Evolutionary conservation across 805 yeast genomes (phyloP), one percentile per base, ranked within the genome.

Genomic region (Yarrowia osloensis): DNA sequence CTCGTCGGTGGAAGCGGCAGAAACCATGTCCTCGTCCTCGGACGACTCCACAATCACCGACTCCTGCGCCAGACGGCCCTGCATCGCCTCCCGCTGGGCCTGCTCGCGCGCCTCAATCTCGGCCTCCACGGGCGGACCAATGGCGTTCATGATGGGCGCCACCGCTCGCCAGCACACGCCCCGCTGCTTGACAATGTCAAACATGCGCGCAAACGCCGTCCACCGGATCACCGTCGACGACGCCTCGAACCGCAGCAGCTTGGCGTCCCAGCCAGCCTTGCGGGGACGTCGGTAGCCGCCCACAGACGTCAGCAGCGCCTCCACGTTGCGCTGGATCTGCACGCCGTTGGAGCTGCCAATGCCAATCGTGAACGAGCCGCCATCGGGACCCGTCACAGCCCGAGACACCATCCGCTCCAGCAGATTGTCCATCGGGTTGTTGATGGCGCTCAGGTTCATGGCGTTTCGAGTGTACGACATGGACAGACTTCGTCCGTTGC

Each of bases 131-230:
- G 54, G 54, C 31, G 66, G 66, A 22, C 54, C 66, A 44, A 61
- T 44, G 37, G 54, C 54, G 54, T 61, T 61, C 66, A 61, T 61
- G 42, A 61, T 61, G 33, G 66, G 66, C 1, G 66, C 66, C 39
- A 61, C 54, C 11, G 66, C 52, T 46, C 66, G 19, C 66, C 66
- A 61, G 54, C 40, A 44, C 31, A 46, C 52, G n/a, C 33, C 54
- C 15, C 54, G 66, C 40, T 44, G 52, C 54, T 61, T 46, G 52
- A 42, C 40, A 31, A 46, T 61, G 42, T 61, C 54, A 61, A 61
- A 61, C 52, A 46, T 61, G 2, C 42, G 54, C 2, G 66, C 66
- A 61, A 61, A 61, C 17, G 24, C 33, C 4, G 66, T 44, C 66
- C 66, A 61, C 22, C 66, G 66, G 24, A 44, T 42, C 33, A 61